Conservation (phyloP, 1,284 basidiomycete genomes). For the Paramarasmius palmivorus region DNA sequence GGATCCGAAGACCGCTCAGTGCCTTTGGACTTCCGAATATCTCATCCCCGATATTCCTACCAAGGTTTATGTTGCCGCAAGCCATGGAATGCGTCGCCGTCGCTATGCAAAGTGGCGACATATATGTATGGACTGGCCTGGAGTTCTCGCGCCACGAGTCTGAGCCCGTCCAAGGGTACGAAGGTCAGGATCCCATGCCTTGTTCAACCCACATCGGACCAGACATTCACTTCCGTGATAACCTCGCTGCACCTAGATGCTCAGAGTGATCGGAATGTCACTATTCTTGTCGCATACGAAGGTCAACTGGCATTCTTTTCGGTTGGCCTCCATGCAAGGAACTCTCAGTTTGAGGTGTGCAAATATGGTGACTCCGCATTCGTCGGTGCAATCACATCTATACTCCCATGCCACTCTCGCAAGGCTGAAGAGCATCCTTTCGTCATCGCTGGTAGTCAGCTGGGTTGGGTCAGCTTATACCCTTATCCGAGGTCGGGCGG, state of each 20-base stretch:
- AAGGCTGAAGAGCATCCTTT: constrained; percentile 41
- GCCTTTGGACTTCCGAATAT: constrained; percentile 62
- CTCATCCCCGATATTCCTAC: constrained; percentile 48
- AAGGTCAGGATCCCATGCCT: constrained; percentile 27
- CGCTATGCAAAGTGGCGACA: constrained; percentile 53
- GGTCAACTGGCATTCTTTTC: constrained; percentile 8
- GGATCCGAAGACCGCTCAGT: constrained; percentile 53
- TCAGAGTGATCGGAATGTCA: constrained; percentile 13
- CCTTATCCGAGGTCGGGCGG: constrained; percentile 6
- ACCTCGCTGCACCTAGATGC: constrained; percentile 24
- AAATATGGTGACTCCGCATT: constrained; percentile 39
- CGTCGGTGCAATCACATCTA: constrained; percentile 51
- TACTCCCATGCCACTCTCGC: constrained; percentile 41
- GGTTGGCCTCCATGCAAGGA: constrained; percentile 12
- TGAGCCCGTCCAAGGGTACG: background rate
- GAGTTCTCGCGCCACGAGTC: constrained; percentile 15
- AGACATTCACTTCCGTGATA: constrained; percentile 6
- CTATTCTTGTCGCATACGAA: constrained; percentile 14
- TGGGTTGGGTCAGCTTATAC: constrained; percentile 63
- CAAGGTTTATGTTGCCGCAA: constrained; percentile 45
- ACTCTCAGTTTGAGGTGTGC: constrained; percentile 29
- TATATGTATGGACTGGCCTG: constrained; percentile 54
- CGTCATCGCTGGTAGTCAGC: constrained; percentile 55
- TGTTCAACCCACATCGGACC: constrained; percentile 2
- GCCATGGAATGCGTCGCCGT: constrained; percentile 44